Conservation (phyloP, 2,329 filamentous ascomycete species). For the Talaromyces sp. region DNA sequence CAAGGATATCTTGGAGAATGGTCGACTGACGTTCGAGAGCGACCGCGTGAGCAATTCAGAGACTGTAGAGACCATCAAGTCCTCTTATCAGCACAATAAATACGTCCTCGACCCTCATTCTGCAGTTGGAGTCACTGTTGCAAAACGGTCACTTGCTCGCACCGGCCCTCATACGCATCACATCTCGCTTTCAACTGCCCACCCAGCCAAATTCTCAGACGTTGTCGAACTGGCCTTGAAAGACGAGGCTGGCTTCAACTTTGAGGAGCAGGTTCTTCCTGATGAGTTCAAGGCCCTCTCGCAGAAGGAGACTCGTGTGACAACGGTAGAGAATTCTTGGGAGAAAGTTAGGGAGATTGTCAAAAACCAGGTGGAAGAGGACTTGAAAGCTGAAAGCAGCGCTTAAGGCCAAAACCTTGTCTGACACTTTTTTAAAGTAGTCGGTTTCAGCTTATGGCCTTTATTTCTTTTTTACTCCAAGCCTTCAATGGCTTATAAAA, state of each 20-base stretch:
- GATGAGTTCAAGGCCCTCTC: conserved; percentile 75
- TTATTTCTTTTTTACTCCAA: neutral
- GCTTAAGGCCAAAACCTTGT: neutral
- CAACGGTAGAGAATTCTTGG: conserved; percentile 62
- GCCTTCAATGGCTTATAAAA: neutral
- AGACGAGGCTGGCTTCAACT: conserved; percentile 66
- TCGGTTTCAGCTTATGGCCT: neutral
- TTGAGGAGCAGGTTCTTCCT: conserved; percentile 66
- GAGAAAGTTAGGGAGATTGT: conserved; percentile 70
- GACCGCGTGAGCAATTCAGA: conserved; percentile 62
- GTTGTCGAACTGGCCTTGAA: conserved; percentile 77
- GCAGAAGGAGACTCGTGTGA: conserved; percentile 67
- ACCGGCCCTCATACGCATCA: conserved; percentile 50
- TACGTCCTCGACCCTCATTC: conserved; percentile 94
- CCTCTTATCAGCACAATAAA: neutral
- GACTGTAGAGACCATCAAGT: conserved; percentile 59
- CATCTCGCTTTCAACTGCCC: conserved; percentile 84
- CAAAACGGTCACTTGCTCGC: conserved; percentile 61
- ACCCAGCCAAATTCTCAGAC: conserved; percentile 88
- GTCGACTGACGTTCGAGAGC: conserved; percentile 71
- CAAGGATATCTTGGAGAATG: conserved; percentile 62
- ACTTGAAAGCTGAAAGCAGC: conserved; percentile 1
- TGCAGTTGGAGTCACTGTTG: conserved; percentile 76
- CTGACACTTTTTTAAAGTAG: neutral
- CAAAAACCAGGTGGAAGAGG: conserved; percentile 58